phyloP scores from a whole-genome alignment of 208 protist species.

The Novymonas esmeraldas region DNA sequence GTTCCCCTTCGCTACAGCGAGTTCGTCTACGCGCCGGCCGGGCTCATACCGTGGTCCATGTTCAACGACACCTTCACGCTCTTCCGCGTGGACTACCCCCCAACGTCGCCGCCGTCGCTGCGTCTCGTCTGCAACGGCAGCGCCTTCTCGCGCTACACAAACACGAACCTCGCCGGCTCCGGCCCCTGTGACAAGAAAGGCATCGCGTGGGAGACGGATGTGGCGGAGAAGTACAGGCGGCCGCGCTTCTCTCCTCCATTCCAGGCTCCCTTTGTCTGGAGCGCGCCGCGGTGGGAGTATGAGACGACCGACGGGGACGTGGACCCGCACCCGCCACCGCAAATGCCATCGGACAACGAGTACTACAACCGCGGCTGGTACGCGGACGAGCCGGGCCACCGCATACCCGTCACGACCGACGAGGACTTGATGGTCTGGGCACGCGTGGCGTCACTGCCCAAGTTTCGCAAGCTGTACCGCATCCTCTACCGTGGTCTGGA shows the following conservation, averaged over 20 bases:
- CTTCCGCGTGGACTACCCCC: conserved; percentile 18
- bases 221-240: conserved; percentile 84
- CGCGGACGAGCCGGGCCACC: conserved; percentile 76
- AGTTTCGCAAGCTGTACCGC: conserved; percentile 98
- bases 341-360: conserved; percentile 53
- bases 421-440: conserved; percentile 99
- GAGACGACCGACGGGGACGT: conserved; percentile 23
- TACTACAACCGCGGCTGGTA: conserved; percentile 91
- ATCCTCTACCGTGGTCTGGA: conserved; percentile 84
- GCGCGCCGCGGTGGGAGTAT: conserved; percentile 45
- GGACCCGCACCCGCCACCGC: conserved; percentile 8
- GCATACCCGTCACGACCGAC: conserved; percentile 88
- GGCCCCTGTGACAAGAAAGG: conserved; percentile 86
- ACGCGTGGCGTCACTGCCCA: conserved; percentile 94
- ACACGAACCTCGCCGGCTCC: conserved; percentile 44
- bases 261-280: conserved; percentile 42
- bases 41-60: conserved; percentile 96
- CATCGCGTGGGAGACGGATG: conserved; percentile 95
- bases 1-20: conserved; percentile 44
- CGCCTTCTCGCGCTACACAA: conserved; percentile 71
- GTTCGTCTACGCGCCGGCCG: conserved; percentile 94
- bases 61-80: conserved; percentile 97
- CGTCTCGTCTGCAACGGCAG: conserved; percentile 77
- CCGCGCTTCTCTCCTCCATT: conserved; percentile 36
- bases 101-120: neutral